Percentiles rank a stretch among this genome's conserved stretches.
Evolutionary conservation across 306 rosid species (phyloP).

Genomic region (Cajanus cajan): DNA sequence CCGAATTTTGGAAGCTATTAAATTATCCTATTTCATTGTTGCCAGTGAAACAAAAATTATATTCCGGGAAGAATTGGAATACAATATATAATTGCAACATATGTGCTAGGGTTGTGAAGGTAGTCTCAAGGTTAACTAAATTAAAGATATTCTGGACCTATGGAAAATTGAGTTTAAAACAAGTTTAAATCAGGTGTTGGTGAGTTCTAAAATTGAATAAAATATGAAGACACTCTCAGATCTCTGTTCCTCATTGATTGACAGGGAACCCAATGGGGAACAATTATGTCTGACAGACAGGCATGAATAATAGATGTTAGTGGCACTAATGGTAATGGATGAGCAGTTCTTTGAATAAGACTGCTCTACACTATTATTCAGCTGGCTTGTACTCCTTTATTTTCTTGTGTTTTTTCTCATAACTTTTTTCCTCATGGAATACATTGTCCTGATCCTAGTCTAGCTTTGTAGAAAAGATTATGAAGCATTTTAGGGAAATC

Average conservation of each 20-base stretch:
- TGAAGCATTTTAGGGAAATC: constrained; percentile 21
- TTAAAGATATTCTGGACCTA: neutral
- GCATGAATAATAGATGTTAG: neutral
- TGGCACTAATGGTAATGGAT: neutral
- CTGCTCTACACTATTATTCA: neutral
- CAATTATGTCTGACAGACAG: neutral
- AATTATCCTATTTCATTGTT: neutral
- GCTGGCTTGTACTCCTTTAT: neutral
- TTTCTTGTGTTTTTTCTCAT: neutral
- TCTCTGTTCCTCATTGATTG: neutral
- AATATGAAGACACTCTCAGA: neutral
- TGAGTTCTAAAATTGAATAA: neutral
- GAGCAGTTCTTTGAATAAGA: neutral
- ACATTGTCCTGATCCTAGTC: neutral
- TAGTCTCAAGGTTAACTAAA: constrained; percentile 7
- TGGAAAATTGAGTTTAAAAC: neutral
- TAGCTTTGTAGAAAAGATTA: constrained; percentile 13
- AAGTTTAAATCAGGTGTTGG: constrained; percentile 1
- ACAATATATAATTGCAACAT: neutral
- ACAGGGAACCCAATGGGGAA: neutral
- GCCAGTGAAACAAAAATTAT: neutral
- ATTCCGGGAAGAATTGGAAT: neutral
- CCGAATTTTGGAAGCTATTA: neutral
- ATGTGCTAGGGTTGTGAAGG: neutral
- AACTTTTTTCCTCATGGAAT: neutral